Conservation (phyloP, 495 filamentous ascomycete species). For the Trichodelitschia bisporula region DNA sequence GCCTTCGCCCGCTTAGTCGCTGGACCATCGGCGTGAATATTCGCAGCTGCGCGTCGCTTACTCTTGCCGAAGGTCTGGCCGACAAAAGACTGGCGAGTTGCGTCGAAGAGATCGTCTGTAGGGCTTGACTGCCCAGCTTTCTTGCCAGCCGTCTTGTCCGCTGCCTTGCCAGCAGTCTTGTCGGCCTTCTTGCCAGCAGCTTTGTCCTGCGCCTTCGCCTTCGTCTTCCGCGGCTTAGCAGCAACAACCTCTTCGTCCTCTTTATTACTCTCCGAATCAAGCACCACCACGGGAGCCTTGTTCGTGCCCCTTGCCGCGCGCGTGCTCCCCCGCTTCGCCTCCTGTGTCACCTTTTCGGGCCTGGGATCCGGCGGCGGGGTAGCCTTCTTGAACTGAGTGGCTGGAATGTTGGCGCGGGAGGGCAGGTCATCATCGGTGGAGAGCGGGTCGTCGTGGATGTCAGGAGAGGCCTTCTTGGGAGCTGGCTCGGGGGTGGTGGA, state of each 20-base stretch:
- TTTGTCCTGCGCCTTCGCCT: no score
- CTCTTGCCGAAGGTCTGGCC: no score
- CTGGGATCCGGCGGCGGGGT: neutral
- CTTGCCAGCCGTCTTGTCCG: no score
- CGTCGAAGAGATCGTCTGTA: no score
- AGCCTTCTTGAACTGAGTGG: neutral
- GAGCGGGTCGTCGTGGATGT: conserved; percentile 4
- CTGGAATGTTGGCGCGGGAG: neutral
- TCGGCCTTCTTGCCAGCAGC: no score
- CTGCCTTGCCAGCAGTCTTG: no score
- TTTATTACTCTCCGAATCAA: neutral
- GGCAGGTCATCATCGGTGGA: neutral
- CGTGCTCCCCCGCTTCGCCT: neutral
- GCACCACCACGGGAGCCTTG: neutral
- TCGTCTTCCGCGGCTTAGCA: no score
- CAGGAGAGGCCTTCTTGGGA: neutral
- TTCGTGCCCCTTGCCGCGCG: neutral
- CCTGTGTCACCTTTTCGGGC: neutral
- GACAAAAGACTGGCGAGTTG: no score
- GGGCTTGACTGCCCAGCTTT: no score
- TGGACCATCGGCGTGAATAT: no score
- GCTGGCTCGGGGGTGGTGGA: neutral
- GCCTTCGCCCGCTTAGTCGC: no score
- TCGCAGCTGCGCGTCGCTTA: no score
- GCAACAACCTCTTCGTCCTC: neutral